Conservation (phyloP, 2,329 filamentous ascomycete species). For the Claviceps paspali region DNA sequence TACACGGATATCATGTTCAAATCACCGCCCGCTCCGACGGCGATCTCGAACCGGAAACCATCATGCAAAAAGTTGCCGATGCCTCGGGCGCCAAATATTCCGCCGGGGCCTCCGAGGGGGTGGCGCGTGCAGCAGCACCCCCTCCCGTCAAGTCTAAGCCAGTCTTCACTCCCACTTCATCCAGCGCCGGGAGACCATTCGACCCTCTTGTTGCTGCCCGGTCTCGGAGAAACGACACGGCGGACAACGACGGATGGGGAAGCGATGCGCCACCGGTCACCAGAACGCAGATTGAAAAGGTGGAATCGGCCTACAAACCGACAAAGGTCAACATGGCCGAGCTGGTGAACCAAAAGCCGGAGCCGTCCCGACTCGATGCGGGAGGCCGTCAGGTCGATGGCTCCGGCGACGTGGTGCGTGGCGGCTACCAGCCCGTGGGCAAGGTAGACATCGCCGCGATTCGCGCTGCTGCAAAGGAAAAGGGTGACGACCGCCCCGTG, state of each 20-base stretch:
- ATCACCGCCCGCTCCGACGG: conserved; percentile 85
- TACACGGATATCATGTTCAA: conserved; percentile 96
- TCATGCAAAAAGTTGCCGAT: conserved; percentile 87
- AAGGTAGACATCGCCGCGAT: conserved; percentile 97
- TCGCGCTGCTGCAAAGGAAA: conserved; percentile 54
- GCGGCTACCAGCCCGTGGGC: conserved; percentile 83
- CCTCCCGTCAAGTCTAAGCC: conserved; percentile 77
- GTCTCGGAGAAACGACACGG: conserved; percentile 40
- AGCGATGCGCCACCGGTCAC: conserved; percentile 83
- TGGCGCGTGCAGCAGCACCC: conserved; percentile 36
- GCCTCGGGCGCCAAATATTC: conserved; percentile 93
- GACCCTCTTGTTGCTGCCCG: conserved; percentile 56
- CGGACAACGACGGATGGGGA: conserved; percentile 87
- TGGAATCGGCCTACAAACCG: conserved; percentile 81
- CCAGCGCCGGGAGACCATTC: conserved; percentile 32
- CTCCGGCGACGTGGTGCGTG: conserved; percentile 54
- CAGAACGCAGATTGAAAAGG: conserved; percentile 77
- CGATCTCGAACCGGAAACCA: conserved; percentile 74
- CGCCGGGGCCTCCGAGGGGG: conserved; percentile 42
- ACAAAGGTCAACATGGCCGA: conserved; percentile 90
- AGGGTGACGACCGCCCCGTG: conserved; percentile 63
- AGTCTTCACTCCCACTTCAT: conserved; percentile 66
- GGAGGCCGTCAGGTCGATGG: conserved; percentile 29
- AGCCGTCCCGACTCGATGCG: conserved; percentile 45
- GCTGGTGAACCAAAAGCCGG: conserved; percentile 56